Percentiles rank a stretch among this genome's conserved stretches.
Conservation (phyloP, 306 rosid species). For the Acacia acuminata region DNA sequence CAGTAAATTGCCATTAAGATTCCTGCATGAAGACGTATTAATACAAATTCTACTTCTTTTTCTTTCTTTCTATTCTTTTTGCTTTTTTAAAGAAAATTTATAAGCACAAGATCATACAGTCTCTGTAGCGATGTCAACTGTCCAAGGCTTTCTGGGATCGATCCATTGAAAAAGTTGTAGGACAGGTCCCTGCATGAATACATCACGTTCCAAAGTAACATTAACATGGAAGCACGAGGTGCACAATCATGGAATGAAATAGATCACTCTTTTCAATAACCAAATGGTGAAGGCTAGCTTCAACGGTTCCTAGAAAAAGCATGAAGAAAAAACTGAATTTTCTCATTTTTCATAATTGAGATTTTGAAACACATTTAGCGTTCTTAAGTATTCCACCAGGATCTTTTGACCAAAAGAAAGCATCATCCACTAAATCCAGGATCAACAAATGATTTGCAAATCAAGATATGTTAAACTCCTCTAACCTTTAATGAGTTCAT, state of each 20-base stretch:
- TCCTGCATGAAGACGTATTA: conserved; percentile 55
- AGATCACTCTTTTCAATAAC: conserved; percentile 22
- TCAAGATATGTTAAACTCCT: background rate
- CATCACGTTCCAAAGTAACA: conserved; percentile 31
- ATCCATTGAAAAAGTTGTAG: conserved; percentile 82
- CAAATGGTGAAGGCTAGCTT: conserved; percentile 2
- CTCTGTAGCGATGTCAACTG: conserved; percentile 61
- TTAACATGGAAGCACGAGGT: conserved; percentile 19
- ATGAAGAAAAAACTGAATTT: background rate
- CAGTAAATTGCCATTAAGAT: conserved; percentile 77
- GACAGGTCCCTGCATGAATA: conserved; percentile 80
- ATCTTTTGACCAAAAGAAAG: background rate
- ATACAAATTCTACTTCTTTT: conserved; percentile 7
- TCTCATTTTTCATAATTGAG: background rate
- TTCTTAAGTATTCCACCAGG: background rate
- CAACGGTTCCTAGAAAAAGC: background rate
- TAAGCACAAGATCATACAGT: conserved; percentile 60
- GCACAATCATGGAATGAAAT: conserved; percentile 6
- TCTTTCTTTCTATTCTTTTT: background rate
- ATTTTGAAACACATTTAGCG: conserved; percentile 6
- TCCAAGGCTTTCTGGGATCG: conserved; percentile 90
- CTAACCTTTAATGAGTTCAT: background rate
- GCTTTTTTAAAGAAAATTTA: background rate
- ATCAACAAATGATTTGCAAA: background rate
- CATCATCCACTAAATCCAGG: no score